Evolutionary conservation across 352 stramenopile genomes (phyloP), one percentile per base, ranked within the genome.

Genomic region (Globisporangium iwayamae): DNA sequence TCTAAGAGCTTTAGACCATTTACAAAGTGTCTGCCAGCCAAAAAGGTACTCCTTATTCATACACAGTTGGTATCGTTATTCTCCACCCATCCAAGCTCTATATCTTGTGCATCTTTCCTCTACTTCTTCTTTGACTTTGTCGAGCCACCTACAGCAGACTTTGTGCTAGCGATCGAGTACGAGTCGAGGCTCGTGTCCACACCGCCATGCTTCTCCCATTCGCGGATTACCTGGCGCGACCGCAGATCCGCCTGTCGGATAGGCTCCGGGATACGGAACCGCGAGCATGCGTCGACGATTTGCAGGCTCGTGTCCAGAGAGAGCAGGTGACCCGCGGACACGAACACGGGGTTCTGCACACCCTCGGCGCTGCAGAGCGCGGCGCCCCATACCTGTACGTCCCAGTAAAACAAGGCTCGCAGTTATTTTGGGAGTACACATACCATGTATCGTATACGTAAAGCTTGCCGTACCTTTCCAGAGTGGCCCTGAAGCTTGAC

Each of bases 211-310:
- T 52, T 71, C 73, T 92, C 76, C 87, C 87, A 95, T 51, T 75
- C 54, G 11, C 82, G 72, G 67, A 95, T 84, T 34, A 90, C 81
- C 46, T 79, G 71, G 34, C 89, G 82, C 34, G 87, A 94, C 3
- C 85, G 79, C n/a, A 95, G 60, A 50, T 96, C 89, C 0, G 89
- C 89, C 51, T 95, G 87, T 0, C 89, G 84, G 65, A 95, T 94
- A 18, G 89, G 89, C 67, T 96, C 89, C 0, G 89, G 89, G 8
- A 96, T 69, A 41, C 89, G 85, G 51, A 83, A 93, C 56, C 71
- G 50, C 8, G 78, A 89, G 55, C 85, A 95, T 6, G 71, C 74
- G 34, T 74, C 43, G 13, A 77, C 74, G 28, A 96, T 79, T 8
- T 50, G 69, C 18, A 96, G 57, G 28, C 81, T 83, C 43, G 82